Base-by-base conservation (phyloP, 2,329 filamentous ascomycete species). In the Colletotrichum musae region DNA sequence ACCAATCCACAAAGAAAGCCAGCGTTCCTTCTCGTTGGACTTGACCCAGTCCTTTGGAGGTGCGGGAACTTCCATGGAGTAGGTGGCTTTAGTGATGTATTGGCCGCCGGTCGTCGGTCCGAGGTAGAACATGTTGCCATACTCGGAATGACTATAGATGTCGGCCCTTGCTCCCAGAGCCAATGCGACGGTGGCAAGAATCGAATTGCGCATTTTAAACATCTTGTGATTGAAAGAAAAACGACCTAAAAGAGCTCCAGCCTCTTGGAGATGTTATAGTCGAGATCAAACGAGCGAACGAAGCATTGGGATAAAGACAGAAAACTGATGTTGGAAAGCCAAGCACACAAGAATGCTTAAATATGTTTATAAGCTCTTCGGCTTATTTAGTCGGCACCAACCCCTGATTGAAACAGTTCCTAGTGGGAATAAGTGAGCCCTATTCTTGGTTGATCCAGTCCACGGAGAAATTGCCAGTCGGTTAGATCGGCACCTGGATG, bases 11-110 rank as follows among this genome's bases (percentile, higher is more conserved):
- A 65, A 56, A 0, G 62, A 65, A 6, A 59, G 54, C 62, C 54
- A 65, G 13, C 62, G 45, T 24, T 65, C 28, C 9, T 45, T 39
- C 54, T 65, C 62, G 13, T 60, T 57, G 21, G 47, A n/a, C 36
- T 53, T 65, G 12, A 65, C 62, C 62, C 62, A 65, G 56, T 65
- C 53, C 18, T 48, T 59, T 13, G 62, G 62, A n/a, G 47, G 62
- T 16, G 39, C 7, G 16, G 62, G 62, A 24, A 65, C 62, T 36
- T 65, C 62, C 62, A 77, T 71, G 12, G 32, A 65, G 50, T 73
- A 74, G 6, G 28, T 71, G 47, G 77, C 41, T 24, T 70, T 71
- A 4, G 73, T 70, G 47, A 65, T 54, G 48, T 65, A 65, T 26
- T 65, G 62, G 10, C 62, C 54, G n/a, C 62, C 62, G 24, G 54